Base-by-base conservation (phyloP, 2,329 filamentous ascomycete species). In the Huntiella moniliformis region DNA sequence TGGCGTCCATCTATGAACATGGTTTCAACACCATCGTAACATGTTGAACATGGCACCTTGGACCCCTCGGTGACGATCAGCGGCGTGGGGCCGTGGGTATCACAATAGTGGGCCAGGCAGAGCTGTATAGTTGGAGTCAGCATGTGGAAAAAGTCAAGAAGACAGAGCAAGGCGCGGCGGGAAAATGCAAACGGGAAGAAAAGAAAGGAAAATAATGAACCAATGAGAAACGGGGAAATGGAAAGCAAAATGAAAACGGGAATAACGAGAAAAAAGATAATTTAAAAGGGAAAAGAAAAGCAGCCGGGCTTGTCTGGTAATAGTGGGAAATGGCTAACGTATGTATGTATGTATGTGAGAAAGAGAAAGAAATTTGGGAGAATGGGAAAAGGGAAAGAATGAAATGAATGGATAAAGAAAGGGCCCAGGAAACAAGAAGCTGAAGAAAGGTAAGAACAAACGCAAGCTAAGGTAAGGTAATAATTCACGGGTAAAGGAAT, bases 51-150 rank as follows among this genome's bases (percentile, higher is more conserved):
- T 41, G 71, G 66, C 10, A 74, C 70, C 2, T 74, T 72, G 11
- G 78, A 61, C 42, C 74, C 75, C 57, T 81, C 75, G 33, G 77
- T 81, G 55, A 79, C 76, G 71, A 81, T 78, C 49, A 81, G 60
- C 42, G 76, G 76, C 40, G 76, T 80, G 42, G 77, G 77, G 51
- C 77, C 77, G 61, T 81, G 77, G 51, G 73, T 67, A 58, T 81
- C 77, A 66, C 77, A 81, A 57, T 79, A 80, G 58, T 80, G 76
- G 55, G 77, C 77, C 54, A 81, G 67, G 58, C 74, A 79, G 57
- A 80, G 63, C 76, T 80, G 70, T 49, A 74, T 40, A 38, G 49
- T 16, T 47, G 40, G 48, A 22, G 53, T 52, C 44, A 52, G 46
- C 46, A 45, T 44, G 35, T 28, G 22, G 38, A 33, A 34, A 17